phyloP scores from a whole-genome alignment of 1,284 basidiomycete species.

The Inonotus obliquus region DNA sequence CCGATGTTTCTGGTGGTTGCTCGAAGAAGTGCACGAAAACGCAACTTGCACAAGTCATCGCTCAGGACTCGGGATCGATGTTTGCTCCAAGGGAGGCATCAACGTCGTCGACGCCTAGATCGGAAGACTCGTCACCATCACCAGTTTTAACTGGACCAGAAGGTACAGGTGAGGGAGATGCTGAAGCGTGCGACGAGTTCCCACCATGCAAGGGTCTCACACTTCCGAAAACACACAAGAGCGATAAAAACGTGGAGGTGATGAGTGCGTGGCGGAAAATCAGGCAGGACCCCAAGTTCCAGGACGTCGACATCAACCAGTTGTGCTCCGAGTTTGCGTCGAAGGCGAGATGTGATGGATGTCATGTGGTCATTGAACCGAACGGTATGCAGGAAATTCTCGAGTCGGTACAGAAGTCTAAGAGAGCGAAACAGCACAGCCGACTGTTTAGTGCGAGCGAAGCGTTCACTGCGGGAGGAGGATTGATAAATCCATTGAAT shows the following conservation, averaged over 20 bases:
- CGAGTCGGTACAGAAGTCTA: slow-evolving; percentile 38
- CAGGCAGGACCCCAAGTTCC: slow-evolving; percentile 65
- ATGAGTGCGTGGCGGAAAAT: slow-evolving; percentile 72
- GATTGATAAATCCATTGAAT: not conserved
- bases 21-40: slow-evolving; percentile 10
- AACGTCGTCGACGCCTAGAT: not conserved
- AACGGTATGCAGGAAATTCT: slow-evolving; percentile 61
- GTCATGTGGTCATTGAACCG: slow-evolving; percentile 72
- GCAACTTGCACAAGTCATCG: slow-evolving; percentile 7
- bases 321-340: slow-evolving; percentile 70
- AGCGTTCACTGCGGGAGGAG: not conserved
- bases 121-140: slow-evolving; percentile 3
- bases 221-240: slow-evolving; percentile 64
- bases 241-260: slow-evolving; percentile 69
- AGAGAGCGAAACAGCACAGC: slow-evolving; percentile 10
- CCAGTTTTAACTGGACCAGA: slow-evolving; percentile 22
- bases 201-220: slow-evolving; percentile 56
- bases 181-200: slow-evolving; percentile 35
- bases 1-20: not conserved
- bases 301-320: slow-evolving; percentile 73
- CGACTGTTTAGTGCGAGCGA: slow-evolving; percentile 4
- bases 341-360: slow-evolving; percentile 78
- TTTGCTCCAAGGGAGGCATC: slow-evolving; percentile 1
- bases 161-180: slow-evolving; percentile 18
- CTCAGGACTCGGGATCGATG: slow-evolving; percentile 13